Evolutionary conservation across 2,329 filamentous ascomycete genomes (phyloP).

Genomic region (Neofusicoccum cordaticola): DNA sequence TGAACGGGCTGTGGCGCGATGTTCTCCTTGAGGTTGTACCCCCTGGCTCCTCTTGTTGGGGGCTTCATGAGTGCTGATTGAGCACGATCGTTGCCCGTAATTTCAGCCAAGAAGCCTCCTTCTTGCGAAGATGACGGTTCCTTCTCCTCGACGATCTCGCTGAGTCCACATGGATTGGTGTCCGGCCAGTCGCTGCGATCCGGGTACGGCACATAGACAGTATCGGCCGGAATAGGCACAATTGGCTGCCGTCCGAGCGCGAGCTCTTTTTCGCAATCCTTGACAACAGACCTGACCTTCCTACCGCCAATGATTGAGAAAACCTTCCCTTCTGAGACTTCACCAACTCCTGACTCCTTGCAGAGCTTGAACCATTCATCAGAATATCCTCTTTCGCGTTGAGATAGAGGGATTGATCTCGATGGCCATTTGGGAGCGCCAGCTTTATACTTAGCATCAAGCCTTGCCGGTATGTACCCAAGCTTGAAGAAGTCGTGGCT

Average conservation of each 20-base stretch:
- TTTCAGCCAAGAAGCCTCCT: constrained; percentile 41
- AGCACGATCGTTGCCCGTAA: constrained; percentile 44
- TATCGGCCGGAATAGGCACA: constrained; percentile 48
- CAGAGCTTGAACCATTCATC: constrained; percentile 52
- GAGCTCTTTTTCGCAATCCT: constrained; percentile 50
- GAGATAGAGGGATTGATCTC: constrained; percentile 19
- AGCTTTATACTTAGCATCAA: constrained; percentile 46
- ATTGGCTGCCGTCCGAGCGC: constrained; percentile 47
- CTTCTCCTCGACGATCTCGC: constrained; percentile 41
- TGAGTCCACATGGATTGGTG: constrained; percentile 30
- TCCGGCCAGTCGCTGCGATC: constrained; percentile 38
- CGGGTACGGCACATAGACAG: constrained; percentile 48
- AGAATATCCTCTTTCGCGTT: constrained; percentile 41
- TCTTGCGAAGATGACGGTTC: constrained; percentile 34
- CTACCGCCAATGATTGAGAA: constrained; percentile 48
- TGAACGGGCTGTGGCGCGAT: constrained; percentile 30
- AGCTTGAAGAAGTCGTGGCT: constrained; percentile 76
- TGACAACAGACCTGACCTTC: constrained; percentile 48
- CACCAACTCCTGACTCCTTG: constrained; percentile 50
- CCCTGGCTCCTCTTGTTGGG: constrained; percentile 26
- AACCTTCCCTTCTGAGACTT: constrained; percentile 44
- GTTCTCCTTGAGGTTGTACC: constrained; percentile 38
- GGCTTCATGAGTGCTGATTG: constrained; percentile 9
- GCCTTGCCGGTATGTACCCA: constrained; percentile 65
- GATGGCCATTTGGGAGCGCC: constrained; percentile 48